Evolutionary conservation across 2,329 filamentous ascomycete genomes (phyloP).

Genomic region (Colletotrichum sp.): DNA sequence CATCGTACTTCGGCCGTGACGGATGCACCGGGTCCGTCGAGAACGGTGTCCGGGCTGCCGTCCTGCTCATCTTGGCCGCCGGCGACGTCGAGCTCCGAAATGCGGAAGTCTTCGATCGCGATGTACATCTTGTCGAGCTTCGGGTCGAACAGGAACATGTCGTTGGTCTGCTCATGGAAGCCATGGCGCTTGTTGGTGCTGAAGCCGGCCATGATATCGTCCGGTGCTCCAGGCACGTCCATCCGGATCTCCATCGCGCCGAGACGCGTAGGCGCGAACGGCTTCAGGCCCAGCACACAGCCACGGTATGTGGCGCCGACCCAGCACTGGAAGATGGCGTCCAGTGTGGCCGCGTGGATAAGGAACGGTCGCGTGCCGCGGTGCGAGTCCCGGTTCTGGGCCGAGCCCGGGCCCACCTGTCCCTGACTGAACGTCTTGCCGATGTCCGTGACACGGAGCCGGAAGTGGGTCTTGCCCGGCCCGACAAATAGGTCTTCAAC

Average conservation of each 20-base stretch:
- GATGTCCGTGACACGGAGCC: background rate
- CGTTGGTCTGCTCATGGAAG: background rate
- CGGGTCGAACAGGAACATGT: background rate
- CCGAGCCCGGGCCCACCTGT: background rate
- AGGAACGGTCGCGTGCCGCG: background rate
- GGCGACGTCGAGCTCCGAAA: background rate
- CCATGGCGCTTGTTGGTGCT: background rate
- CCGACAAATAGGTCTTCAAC: background rate
- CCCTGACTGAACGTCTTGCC: background rate
- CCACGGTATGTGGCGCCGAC: background rate
- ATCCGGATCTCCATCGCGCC: background rate
- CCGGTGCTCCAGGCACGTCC: background rate
- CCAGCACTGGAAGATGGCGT: constrained; percentile 10
- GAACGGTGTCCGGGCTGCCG: background rate
- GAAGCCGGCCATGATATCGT: background rate
- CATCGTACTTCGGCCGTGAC: background rate
- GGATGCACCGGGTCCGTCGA: background rate
- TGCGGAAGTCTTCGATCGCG: background rate
- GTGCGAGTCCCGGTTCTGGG: background rate
- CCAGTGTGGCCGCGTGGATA: background rate
- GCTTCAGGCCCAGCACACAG: background rate
- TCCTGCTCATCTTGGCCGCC: background rate
- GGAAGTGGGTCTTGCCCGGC: background rate
- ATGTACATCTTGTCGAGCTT: background rate
- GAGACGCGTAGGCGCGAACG: background rate